These are phyloP conservation scores for Tricholoma sp. DNA, from an alignment of 768 basidiomycete genomes.

Conservation along the genomic window DNA sequence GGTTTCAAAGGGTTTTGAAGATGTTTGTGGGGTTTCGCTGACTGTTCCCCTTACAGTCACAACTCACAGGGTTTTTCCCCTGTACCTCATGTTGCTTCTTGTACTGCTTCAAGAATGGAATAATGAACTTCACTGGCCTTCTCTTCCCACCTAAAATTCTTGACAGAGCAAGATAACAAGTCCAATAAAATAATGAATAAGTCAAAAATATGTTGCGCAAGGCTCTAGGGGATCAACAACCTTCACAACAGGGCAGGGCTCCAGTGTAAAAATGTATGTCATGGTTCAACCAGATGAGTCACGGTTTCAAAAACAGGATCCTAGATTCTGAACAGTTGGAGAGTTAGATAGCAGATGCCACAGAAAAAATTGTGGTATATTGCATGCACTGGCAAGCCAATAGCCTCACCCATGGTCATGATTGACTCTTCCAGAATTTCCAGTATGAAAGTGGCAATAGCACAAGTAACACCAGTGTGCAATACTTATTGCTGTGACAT, in stretches of 20 bases:
- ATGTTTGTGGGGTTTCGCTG: too few relatives aligned
- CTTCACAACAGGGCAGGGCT: conserved; percentile 24
- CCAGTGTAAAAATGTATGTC: conserved; percentile 31
- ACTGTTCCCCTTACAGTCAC: too few relatives aligned
- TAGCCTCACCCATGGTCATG: conserved; percentile 25
- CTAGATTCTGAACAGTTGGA: conserved; percentile 13
- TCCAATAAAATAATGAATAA: conserved; percentile 13
- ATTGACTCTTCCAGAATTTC: conserved; percentile 31
- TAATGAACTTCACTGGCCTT: conserved; percentile 21
- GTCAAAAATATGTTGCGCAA: not conserved
- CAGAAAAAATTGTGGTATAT: conserved; percentile 8
- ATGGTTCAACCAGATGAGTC: conserved; percentile 34
- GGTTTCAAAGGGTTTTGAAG: too few relatives aligned
- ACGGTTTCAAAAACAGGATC: conserved; percentile 30
- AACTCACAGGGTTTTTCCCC: conserved; percentile 23
- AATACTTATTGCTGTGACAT: conserved; percentile 29
- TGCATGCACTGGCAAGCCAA: conserved; percentile 13
- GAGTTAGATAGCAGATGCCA: not conserved
- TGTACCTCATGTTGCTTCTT: conserved; percentile 20
- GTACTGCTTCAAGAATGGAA: conserved; percentile 25
- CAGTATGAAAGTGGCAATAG: conserved; percentile 30
- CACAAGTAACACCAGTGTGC: conserved; percentile 32
- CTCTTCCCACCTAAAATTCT: conserved; percentile 30
- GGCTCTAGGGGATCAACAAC: conserved; percentile 16
- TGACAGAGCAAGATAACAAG: conserved; percentile 28